Conservation (phyloP, 768 basidiomycete species). For the Lyophyllum decastes region DNA sequence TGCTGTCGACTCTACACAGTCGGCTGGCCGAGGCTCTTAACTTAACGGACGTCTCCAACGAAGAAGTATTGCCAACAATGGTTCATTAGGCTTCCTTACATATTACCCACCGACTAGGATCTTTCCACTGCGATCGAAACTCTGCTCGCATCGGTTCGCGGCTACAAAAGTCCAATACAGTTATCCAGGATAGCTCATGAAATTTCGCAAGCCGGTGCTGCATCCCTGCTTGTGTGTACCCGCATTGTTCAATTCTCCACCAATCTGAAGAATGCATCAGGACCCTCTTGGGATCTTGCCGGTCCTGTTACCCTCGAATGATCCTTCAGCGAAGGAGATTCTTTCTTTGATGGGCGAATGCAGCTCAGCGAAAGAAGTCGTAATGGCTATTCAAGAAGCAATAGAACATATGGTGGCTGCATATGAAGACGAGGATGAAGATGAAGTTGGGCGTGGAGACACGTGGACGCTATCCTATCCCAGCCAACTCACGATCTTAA, state of each 20-base stretch:
- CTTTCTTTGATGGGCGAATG: slow-evolving; percentile 41
- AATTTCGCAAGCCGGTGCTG: slow-evolving; percentile 24
- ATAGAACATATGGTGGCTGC: slow-evolving; percentile 36
- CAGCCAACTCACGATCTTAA: slow-evolving; percentile 35
- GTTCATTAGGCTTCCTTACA: neutral
- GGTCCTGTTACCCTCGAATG: slow-evolving; percentile 35
- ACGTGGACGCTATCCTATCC: slow-evolving; percentile 21
- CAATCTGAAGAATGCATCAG: slow-evolving; percentile 23
- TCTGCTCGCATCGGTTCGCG: slow-evolving; percentile 35
- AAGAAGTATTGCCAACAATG: slow-evolving; percentile 9
- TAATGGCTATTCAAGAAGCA: slow-evolving; percentile 48
- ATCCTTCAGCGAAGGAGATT: slow-evolving; percentile 39
- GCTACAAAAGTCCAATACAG: slow-evolving; percentile 25
- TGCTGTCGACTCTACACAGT: slow-evolving; percentile 4
- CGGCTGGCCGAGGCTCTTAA: slow-evolving; percentile 5
- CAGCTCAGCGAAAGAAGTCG: slow-evolving; percentile 45
- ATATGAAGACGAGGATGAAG: slow-evolving; percentile 21
- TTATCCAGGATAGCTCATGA: slow-evolving; percentile 33
- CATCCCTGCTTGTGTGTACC: slow-evolving; percentile 23
- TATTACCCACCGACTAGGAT: neutral
- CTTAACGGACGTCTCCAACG: slow-evolving; percentile 6
- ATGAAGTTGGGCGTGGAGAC: slow-evolving; percentile 29
- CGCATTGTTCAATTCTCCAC: neutral
- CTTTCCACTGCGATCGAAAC: slow-evolving; percentile 24
- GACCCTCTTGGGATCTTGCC: slow-evolving; percentile 48